Evolutionary conservation across 2,329 filamentous ascomycete species (phyloP), one percentile per base, ranked within the genome.

Genomic region (Ophiocordyceps sinensis): DNA sequence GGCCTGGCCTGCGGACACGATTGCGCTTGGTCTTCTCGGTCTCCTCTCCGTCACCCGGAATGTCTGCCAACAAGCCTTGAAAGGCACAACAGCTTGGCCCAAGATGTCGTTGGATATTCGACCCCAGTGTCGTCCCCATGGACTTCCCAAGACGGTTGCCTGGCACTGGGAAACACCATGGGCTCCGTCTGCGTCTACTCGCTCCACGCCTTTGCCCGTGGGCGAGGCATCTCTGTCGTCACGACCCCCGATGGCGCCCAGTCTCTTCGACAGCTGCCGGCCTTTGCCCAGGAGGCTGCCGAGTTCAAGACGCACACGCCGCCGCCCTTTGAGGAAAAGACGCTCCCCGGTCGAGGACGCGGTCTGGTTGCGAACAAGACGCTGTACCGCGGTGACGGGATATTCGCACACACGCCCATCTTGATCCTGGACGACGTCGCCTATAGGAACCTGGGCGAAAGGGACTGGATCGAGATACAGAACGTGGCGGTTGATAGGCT

Each of bases 191-290:
- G 62, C 49, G 54, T 62, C 43, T 67, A 58, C 46, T 48, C 57
- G n/a, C 55, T 55, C 43, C 40, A 47, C 4, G 44, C 43, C 14
- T 64, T 65, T 41, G 63, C 59, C 34, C 45, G 50, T 13, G 55
- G 54, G 28, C 50, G 60, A n/a, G 64, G 64, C 39, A 58, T 65
- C 38, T 57, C 60, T 17, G 46, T 67, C 39, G 39, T 67, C 30
- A 66, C 61, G 36, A 57, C 55, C 7, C 43, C 54, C 1, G 45
- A 48, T 11, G 54, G 61, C 39, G 60, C 60, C 4, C 46, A 39
- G 14, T 49, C 49, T 32, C 42, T 61, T 11, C 52, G 53, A 26
- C 46, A 47, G 10, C 49, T 49, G 14, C 47, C 52, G 10, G 53
- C 53, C 9, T 61, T 63, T 45, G 44, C 45, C 11, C 38, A 53